Base-by-base conservation (phyloP, 2,329 filamentous ascomycete species). In the Colletotrichum falcatum region DNA sequence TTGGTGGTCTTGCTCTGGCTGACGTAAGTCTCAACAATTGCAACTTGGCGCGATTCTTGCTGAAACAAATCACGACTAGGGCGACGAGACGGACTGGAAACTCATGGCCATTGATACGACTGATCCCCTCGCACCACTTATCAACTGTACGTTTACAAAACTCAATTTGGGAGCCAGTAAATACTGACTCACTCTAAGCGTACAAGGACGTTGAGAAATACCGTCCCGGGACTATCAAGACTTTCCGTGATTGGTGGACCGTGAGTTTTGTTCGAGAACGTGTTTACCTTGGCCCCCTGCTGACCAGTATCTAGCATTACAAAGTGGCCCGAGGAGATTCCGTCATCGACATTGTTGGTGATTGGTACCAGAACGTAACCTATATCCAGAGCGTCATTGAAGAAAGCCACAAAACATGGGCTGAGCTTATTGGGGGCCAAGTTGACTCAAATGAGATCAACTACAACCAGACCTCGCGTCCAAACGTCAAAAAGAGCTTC, bases 241-340 rank as follows among this genome's bases (percentile, higher is more conserved):
- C 76, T 1, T 81, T 79, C 64, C 77, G 80, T 60, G 75, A 82
- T 67, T 83, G 81, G 81, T 83, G 82, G 71, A 78, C 76, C 1
- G 81, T 81, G 73, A 65, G 79, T 74, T 26, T 44, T 0, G 2
- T 7, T 3, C 5, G 28, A 7, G 18, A 33, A 51, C 0, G 14
- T 3, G 0, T 11, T 9, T 4, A 18, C 12, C 20, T 2, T 5
- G 9, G 8, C 1, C 11, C 1, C 7, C 11, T 23, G 20, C 46
- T 66, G 2, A 67, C 14, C 0, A 37, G 7, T 14, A 1, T 1
- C 18, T 44, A 82, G 80, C 81, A 82, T 74, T 83, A 83, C 74
- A 82, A 83, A 65, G 80, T 83, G 58, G 71, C 80, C 23, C 77
- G 80, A 0, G 81, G 81, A 7, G 76, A 78, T n/a, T 73, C 72